These are phyloP conservation scores for Wickerhamiella kurtzmanii DNA, from an alignment of 805 yeast genomes.

Conservation along the genomic window DNA sequence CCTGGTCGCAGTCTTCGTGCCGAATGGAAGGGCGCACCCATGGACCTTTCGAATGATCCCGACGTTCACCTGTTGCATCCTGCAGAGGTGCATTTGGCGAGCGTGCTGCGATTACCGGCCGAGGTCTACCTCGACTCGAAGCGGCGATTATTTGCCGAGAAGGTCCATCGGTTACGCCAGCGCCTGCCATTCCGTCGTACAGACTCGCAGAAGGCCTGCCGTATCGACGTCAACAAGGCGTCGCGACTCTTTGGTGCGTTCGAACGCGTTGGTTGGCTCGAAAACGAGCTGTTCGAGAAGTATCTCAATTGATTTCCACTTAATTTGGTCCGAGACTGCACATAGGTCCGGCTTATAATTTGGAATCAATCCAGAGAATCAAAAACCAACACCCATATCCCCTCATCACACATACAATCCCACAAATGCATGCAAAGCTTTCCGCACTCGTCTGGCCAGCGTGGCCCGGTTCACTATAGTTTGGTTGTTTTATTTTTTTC, in stretches of 20 bases:
- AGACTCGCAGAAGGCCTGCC: constrained; percentile 95
- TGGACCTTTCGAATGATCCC: constrained; percentile 77
- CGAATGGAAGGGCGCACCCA: constrained; percentile 97
- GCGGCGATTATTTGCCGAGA: constrained; percentile 77
- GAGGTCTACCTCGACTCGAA: constrained; percentile 66
- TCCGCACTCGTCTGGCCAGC: too few relatives aligned
- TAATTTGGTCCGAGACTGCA: too few relatives aligned
- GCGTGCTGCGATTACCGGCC: constrained; percentile 78
- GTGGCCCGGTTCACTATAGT: too few relatives aligned
- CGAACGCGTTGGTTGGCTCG: constrained; percentile 84
- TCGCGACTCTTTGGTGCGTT: constrained; percentile 80
- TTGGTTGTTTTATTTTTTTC: too few relatives aligned
- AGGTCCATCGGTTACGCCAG: constrained; percentile 57
- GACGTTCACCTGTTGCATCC: constrained; percentile 66
- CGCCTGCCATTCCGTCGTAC: constrained; percentile 84
- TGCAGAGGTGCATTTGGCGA: constrained; percentile 76
- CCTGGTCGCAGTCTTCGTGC: constrained; percentile 60
- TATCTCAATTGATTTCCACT: constrained; percentile 25
- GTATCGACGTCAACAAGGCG: constrained; percentile 94
- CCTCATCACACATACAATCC: too few relatives aligned
- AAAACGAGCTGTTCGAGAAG: constrained; percentile 53
- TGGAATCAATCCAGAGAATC: too few relatives aligned
- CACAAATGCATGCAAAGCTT: too few relatives aligned
- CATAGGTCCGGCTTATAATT: too few relatives aligned
- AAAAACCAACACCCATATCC: too few relatives aligned